Evolutionary conservation across 2,329 filamentous ascomycete genomes (phyloP), one percentile per base, ranked within the genome.

Genomic region (Epichloe uncinata): DNA sequence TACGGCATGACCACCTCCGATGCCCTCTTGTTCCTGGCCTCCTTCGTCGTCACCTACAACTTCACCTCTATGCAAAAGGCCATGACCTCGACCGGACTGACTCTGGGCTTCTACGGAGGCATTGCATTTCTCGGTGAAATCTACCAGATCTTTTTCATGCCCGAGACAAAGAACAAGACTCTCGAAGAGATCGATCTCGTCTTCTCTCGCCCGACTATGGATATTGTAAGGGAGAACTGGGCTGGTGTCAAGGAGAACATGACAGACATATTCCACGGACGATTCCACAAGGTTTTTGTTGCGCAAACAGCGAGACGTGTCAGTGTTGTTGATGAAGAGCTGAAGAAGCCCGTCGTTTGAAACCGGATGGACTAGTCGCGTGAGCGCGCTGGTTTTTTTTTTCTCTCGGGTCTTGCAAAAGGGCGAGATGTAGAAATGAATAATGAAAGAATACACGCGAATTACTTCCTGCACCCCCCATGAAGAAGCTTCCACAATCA

Each of bases 131-230:
- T 87, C 0, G 84, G 82, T 12, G 84, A 81, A 75, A 69, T 85
- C 56, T 87, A 86, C 63, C 83, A 87, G 66, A 70, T 86, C 44
- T 61, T 86, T 46, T 87, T 86, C 66, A 87, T 87, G 84, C 82
- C 81, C 0, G 82, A 86, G 69, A 86, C 82, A 3, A 85, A 85
- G 70, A 78, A 82, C 62, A 75, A 74, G 65, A 73, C 67, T 3
- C 73, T 87, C 0, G 84, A 87, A 65, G 83, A 87, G 64, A 85
- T 87, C 52, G 82, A 87, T 53, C 67, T 78, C 37, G 69, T 86
- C 18, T 85, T 86, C 61, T 72, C 75, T 46, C 72, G 75, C 53
- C 81, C 82, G 0, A 86, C 82, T 0, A 67, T 69, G 41, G 74
- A 82, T 42, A 71, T 85, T 42, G 80, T 85, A 0, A 69, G 66